Conservation (phyloP, 768 basidiomycete genomes). For the Tricholomella constricta region DNA sequence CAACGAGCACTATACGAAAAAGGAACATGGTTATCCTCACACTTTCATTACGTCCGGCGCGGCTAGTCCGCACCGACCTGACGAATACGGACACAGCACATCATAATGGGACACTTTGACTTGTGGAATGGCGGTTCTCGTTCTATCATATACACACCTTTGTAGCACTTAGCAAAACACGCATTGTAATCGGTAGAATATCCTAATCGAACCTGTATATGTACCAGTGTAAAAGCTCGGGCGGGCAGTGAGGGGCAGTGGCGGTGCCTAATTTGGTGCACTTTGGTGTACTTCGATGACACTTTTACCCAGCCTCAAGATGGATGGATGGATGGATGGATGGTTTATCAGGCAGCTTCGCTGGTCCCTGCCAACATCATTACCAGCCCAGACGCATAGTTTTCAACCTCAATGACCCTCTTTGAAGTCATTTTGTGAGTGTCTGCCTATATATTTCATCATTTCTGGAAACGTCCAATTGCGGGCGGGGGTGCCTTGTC, state of each 20-base stretch:
- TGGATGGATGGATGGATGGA: too few relatives aligned
- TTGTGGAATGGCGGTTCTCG: background rate
- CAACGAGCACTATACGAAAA: slow-evolving; percentile 2
- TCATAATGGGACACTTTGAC: background rate
- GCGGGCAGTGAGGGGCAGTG: too few relatives aligned
- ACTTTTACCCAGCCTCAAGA: too few relatives aligned
- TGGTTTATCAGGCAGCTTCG: too few relatives aligned
- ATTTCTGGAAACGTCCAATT: too few relatives aligned
- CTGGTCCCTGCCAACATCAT: too few relatives aligned
- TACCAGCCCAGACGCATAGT: background rate
- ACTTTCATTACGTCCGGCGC: background rate
- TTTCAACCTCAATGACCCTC: background rate
- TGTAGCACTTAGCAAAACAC: slow-evolving; percentile 10
- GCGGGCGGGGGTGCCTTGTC: too few relatives aligned
- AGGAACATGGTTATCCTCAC: background rate
- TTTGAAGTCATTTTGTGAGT: background rate
- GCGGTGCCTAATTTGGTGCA: background rate
- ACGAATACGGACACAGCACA: background rate
- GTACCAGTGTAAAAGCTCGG: too few relatives aligned
- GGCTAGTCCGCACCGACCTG: background rate
- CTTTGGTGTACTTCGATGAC: too few relatives aligned
- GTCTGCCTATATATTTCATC: too few relatives aligned
- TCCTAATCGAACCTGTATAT: background rate
- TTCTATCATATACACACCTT: background rate
- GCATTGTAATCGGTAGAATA: slow-evolving; percentile 1